phyloP scores from a whole-genome alignment of 73 alveolate genomes.

The Paramecium bursaria region DNA sequence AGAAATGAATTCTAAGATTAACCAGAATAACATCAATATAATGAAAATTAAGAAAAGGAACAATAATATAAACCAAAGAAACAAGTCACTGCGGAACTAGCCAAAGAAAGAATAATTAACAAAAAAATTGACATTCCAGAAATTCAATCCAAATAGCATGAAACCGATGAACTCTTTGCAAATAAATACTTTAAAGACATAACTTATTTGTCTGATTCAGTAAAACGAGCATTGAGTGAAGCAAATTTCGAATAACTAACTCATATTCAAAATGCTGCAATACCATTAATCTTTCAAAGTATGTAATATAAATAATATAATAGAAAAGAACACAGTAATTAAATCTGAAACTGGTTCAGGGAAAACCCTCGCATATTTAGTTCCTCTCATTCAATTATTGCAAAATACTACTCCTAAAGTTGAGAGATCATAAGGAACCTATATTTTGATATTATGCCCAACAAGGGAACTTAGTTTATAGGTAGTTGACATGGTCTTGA shows the following conservation, averaged over 20 bases:
- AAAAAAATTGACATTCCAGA: background rate
- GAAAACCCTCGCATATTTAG: slow-evolving; percentile 92
- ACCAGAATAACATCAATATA: background rate
- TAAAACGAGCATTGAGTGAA: background rate
- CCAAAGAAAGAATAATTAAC: background rate
- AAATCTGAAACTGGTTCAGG: slow-evolving; percentile 98
- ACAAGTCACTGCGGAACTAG: background rate
- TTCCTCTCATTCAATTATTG: slow-evolving; percentile 76
- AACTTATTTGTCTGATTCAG: background rate
- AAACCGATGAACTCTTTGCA: background rate
- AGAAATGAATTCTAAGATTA: no score
- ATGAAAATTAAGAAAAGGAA: no score
- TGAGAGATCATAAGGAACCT: slow-evolving; percentile 89
- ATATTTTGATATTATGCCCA: slow-evolving; percentile 72
- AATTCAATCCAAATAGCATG: background rate
- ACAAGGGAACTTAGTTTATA: slow-evolving; percentile 83
- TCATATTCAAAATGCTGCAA: background rate
- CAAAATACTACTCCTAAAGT: slow-evolving; percentile 66
- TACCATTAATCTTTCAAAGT: no score
- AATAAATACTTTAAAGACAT: background rate
- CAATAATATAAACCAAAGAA: background rate
- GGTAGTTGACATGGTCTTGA: slow-evolving; percentile 78
- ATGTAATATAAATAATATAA: no score
- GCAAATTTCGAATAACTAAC: background rate
- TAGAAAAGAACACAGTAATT: slow-evolving; percentile 80